These are phyloP conservation scores for Misopates orontium DNA, from an alignment of 257 asterid genomes.

Conservation along the genomic window DNA sequence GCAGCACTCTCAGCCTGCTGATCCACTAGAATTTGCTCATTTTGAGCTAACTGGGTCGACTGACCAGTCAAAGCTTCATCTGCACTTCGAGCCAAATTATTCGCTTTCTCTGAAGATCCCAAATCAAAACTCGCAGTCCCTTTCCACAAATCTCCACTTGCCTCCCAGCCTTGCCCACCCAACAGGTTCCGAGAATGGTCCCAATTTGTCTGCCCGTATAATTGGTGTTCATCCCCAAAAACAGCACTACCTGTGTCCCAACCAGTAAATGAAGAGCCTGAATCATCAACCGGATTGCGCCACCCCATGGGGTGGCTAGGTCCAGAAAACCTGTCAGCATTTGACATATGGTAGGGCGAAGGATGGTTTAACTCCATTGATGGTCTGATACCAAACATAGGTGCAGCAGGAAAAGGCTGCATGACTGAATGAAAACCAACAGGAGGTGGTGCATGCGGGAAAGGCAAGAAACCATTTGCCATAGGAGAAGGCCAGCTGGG, in stretches of 20 bases:
- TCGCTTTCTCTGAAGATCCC: constrained; percentile 62
- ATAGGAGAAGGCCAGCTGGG: constrained; percentile 94
- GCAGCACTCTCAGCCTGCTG: constrained; percentile 49
- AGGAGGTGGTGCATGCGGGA: constrained; percentile 80
- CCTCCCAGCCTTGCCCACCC: constrained; percentile 60
- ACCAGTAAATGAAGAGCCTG: constrained; percentile 45
- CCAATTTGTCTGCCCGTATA: constrained; percentile 84
- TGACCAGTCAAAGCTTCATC: constrained; percentile 51
- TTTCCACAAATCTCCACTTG: constrained; percentile 66
- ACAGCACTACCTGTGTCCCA: constrained; percentile 74
- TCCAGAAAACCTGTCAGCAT: constrained; percentile 72
- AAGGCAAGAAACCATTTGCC: constrained; percentile 90
- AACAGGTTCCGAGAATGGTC: constrained; percentile 56
- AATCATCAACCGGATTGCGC: constrained; percentile 62
- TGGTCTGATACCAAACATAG: constrained; percentile 76
- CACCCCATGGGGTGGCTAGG: constrained; percentile 87
- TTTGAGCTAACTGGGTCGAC: constrained; percentile 43
- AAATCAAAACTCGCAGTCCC: constrained; percentile 62
- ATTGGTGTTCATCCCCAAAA: constrained; percentile 73
- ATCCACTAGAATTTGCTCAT: constrained; percentile 48
- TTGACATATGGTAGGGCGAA: constrained; percentile 73
- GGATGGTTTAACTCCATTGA: constrained; percentile 81
- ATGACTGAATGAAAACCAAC: constrained; percentile 50
- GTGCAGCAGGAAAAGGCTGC: constrained; percentile 80
- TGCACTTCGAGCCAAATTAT: constrained; percentile 39